Evolutionary conservation across 2,329 filamentous ascomycete species (phyloP).

Genomic region (Colletotrichum sp.): DNA sequence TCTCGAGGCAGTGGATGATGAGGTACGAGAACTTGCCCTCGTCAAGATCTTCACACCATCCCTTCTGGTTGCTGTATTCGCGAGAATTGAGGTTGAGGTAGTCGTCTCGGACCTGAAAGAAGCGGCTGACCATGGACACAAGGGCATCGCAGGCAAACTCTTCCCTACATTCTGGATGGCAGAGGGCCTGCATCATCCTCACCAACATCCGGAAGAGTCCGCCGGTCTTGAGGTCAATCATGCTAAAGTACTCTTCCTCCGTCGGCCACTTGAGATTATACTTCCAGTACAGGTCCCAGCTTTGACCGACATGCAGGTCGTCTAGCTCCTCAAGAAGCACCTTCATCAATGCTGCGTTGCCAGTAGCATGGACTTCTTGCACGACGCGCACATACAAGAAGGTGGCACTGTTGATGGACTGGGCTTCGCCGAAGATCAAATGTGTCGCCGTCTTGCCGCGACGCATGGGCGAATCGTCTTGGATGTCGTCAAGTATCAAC

Average conservation of each 20-base stretch:
- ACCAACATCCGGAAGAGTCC: constrained; percentile 24
- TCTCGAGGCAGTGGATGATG: background rate
- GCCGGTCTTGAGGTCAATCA: constrained; percentile 30
- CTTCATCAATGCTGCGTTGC: background rate
- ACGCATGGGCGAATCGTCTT: constrained; percentile 38
- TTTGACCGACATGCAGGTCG: constrained; percentile 29
- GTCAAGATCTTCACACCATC: constrained; percentile 44
- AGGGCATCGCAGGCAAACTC: background rate
- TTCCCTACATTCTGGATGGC: background rate
- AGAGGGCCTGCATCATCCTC: constrained; percentile 17
- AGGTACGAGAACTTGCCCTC: constrained; percentile 31
- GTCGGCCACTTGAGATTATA: constrained; percentile 23
- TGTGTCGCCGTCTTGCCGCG: constrained; percentile 39
- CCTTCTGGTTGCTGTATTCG: constrained; percentile 39
- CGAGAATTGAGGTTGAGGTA: constrained; percentile 32
- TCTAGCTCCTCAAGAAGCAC: constrained; percentile 29
- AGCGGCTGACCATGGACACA: constrained; percentile 26
- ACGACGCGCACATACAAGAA: constrained; percentile 31
- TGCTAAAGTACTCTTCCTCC: constrained; percentile 29
- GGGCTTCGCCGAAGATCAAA: constrained; percentile 36
- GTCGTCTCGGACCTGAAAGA: constrained; percentile 38
- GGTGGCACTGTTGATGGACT: constrained; percentile 40
- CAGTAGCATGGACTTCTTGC: constrained; percentile 2
- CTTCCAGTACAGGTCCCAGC: constrained; percentile 31
- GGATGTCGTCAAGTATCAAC: constrained; percentile 38